These are phyloP conservation scores for Fusarium sp. DNA, from an alignment of 2,329 filamentous ascomycete genomes.

Conservation along the genomic window DNA sequence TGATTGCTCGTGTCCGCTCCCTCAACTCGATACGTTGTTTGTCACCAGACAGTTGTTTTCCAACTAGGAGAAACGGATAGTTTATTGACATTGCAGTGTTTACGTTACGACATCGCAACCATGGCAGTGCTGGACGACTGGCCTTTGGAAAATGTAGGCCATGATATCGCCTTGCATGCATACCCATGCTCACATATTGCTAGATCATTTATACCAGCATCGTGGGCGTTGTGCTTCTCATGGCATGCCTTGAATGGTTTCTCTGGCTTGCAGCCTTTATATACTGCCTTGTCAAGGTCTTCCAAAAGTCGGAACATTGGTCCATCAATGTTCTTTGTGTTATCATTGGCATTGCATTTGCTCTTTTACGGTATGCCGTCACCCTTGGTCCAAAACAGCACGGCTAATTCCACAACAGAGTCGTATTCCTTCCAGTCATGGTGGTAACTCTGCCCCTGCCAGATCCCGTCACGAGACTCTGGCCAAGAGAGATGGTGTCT, in stretches of 20 bases:
- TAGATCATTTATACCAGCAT: constrained; percentile 88
- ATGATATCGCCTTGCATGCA: neutral
- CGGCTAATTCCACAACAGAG: constrained; percentile 55
- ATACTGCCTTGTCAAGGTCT: constrained; percentile 91
- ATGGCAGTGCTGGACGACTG: constrained; percentile 59
- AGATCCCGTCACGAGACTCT: constrained; percentile 72
- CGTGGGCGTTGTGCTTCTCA: constrained; percentile 81
- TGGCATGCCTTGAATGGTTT: constrained; percentile 90
- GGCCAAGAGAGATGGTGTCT: constrained; percentile 73
- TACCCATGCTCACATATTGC: neutral
- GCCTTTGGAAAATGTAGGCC: constrained; percentile 58
- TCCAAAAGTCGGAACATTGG: constrained; percentile 87
- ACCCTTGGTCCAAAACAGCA: neutral
- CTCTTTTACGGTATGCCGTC: constrained; percentile 71
- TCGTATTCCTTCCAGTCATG: constrained; percentile 93
- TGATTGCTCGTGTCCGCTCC: neutral
- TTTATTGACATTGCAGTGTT: neutral
- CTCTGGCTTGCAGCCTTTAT: constrained; percentile 93
- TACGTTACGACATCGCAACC: constrained; percentile 16
- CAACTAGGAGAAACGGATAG: neutral
- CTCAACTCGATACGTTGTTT: neutral
- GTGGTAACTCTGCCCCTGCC: constrained; percentile 90
- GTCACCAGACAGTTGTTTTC: neutral
- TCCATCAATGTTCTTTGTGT: constrained; percentile 81
- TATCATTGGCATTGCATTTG: constrained; percentile 77